A percentile compares a stretch with the other conserved stretches of the same genome.
These are phyloP conservation scores for Capsella bursapastoris DNA, from an alignment of 345 rosid species.

Conservation along the genomic window DNA sequence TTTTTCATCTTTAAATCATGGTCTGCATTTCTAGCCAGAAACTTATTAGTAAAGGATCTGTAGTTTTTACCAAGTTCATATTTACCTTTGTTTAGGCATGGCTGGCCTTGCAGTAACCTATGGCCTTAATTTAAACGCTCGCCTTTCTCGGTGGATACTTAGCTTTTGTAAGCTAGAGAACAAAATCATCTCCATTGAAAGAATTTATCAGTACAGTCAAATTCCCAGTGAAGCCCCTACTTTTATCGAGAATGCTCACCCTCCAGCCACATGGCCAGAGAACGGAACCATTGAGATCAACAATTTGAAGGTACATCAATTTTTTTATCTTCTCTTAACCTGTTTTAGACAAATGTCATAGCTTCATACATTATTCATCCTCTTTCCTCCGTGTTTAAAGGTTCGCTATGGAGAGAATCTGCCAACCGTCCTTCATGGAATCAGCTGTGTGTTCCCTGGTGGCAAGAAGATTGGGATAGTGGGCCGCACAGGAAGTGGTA, in stretches of 20 bases:
- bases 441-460: conserved; percentile 3
- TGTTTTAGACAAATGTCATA: background rate
- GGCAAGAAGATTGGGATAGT: background rate
- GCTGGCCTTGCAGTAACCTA: conserved; percentile 1
- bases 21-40: background rate
- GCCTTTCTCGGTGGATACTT: background rate
- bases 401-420: background rate
- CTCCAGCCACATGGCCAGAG: background rate
- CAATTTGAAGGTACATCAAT: background rate
- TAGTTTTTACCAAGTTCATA: background rate
- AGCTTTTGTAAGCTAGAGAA: background rate
- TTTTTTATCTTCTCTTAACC: background rate
- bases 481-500: background rate
- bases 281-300: background rate
- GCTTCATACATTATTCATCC: background rate
- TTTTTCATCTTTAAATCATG: background rate
- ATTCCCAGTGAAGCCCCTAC: background rate
- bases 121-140: background rate
- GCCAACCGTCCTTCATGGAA: background rate
- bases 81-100: background rate
- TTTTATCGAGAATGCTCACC: background rate
- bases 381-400: background rate
- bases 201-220: background rate
- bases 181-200: background rate
- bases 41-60: background rate